Percentiles rank a stretch among this genome's conserved stretches.
Evolutionary conservation across 306 rosid species (phyloP).

Genomic region (Boehmeria nivea): DNA sequence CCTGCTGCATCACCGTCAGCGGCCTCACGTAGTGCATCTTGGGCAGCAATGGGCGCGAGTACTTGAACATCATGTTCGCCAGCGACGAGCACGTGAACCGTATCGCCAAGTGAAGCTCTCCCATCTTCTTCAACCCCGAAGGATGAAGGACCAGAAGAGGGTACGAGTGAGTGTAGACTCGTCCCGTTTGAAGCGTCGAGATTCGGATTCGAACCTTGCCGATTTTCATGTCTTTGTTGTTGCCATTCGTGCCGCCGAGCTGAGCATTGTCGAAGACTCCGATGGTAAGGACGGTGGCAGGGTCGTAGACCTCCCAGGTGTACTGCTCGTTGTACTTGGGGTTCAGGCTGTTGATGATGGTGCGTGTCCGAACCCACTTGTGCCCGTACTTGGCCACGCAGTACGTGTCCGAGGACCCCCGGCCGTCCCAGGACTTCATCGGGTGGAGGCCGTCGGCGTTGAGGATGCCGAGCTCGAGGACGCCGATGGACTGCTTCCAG

Average conservation of each 20-base stretch:
- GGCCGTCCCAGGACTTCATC: constrained; percentile 61
- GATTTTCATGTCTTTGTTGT: constrained; percentile 43
- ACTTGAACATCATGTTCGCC: constrained; percentile 46
- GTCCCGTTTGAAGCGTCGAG: constrained; percentile 77
- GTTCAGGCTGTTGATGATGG: constrained; percentile 49
- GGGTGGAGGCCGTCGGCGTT: constrained; percentile 62
- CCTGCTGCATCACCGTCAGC: constrained; percentile 64
- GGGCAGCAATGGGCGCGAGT: constrained; percentile 74
- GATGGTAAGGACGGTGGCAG: constrained; percentile 79
- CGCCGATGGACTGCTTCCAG: constrained; percentile 74
- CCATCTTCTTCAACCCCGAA: constrained; percentile 87
- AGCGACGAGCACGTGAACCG: constrained; percentile 68
- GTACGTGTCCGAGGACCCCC: constrained; percentile 61
- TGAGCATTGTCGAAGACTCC: constrained; percentile 79
- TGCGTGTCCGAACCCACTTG: constrained; percentile 93
- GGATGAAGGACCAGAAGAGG: constrained; percentile 65
- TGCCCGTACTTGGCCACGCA: constrained; percentile 92
- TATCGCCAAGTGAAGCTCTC: constrained; percentile 87
- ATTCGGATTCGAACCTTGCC: constrained; percentile 91
- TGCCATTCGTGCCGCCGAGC: constrained; percentile 42
- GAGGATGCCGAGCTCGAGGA: constrained; percentile 81
- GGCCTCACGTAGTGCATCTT: constrained; percentile 87
- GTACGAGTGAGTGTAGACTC: constrained; percentile 68
- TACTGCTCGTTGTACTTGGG: constrained; percentile 90
- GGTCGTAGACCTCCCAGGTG: constrained; percentile 91